Evolutionary conservation across 2,329 filamentous ascomycete genomes (phyloP).

Genomic region (Diplodia intermedia): DNA sequence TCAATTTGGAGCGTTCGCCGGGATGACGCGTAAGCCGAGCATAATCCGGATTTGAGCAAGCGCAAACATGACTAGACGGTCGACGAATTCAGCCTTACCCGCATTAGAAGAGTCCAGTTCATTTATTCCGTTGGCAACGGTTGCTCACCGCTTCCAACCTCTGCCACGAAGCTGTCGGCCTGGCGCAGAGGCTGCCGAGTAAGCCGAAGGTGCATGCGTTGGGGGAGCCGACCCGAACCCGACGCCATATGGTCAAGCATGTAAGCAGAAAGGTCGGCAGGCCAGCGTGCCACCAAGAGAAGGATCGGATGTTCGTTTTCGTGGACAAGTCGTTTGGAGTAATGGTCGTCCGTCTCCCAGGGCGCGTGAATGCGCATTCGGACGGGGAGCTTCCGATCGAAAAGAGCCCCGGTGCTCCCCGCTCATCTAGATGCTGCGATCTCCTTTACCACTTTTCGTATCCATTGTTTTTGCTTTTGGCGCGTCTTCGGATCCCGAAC

Average conservation of each 20-base stretch:
- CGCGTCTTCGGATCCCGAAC: constrained; percentile 1
- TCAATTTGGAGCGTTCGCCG: constrained; percentile 20
- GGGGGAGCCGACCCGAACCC: constrained; percentile 6
- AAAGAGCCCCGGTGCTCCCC: background rate
- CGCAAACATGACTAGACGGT: background rate
- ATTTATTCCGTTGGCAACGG: background rate
- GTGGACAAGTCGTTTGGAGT: constrained; percentile 5
- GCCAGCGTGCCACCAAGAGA: background rate
- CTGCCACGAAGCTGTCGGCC: background rate
- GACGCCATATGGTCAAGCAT: background rate
- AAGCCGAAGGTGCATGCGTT: constrained; percentile 1
- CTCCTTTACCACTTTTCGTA: constrained; percentile 2
- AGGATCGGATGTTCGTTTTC: background rate
- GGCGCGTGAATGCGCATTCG: background rate
- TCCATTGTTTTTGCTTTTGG: constrained; percentile 6
- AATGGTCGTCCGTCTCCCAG: background rate
- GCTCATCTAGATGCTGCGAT: background rate
- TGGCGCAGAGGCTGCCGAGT: background rate
- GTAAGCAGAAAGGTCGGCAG: constrained; percentile 3
- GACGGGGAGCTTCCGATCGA: background rate
- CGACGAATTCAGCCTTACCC: constrained; percentile 15
- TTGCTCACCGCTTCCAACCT: background rate
- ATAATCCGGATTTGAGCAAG: constrained; percentile 13
- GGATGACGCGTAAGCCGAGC: constrained; percentile 23
- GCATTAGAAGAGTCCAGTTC: background rate